Conservation (phyloP, 116 monocot genomes). For the Phalaenopsis hybrid region DNA sequence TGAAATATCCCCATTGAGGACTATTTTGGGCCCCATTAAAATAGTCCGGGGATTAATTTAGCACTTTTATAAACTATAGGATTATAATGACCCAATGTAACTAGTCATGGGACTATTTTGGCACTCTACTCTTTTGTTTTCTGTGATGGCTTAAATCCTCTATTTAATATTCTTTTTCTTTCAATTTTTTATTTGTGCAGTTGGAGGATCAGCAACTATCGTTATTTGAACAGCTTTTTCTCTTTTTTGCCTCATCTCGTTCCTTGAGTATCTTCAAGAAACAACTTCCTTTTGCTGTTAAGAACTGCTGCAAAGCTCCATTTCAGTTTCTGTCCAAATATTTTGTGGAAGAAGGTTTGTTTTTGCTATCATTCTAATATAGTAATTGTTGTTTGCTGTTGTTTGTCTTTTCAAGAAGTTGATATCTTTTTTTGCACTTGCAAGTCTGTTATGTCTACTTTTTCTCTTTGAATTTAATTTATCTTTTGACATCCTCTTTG, state of each 20-base stretch:
- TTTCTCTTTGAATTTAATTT: neutral
- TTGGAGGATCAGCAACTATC: slow-evolving; percentile 17
- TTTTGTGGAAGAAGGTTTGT: slow-evolving; percentile 70
- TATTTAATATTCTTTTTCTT: neutral
- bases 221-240: slow-evolving; percentile 56
- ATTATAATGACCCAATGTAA: no score
- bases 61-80: no score
- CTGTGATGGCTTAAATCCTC: neutral
- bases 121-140: neutral
- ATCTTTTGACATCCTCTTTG: neutral
- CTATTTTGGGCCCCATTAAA: no score
- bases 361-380: neutral
- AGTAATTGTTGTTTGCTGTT: neutral
- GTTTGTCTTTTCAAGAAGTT: neutral
- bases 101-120: no score
- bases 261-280: slow-evolving; percentile 46
- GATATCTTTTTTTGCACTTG: neutral
- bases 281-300: slow-evolving; percentile 57
- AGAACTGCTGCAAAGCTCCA: slow-evolving; percentile 35
- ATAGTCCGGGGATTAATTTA: no score
- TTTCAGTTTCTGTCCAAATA: slow-evolving; percentile 69
- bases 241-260: slow-evolving; percentile 47
- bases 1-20: no score
- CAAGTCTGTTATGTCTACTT: neutral
- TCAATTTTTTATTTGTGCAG: slow-evolving; percentile 24